Evolutionary conservation across 495 filamentous ascomycete species (phyloP), one percentile per base, ranked within the genome.

Genomic region (Penicillium dipodomyicola): DNA sequence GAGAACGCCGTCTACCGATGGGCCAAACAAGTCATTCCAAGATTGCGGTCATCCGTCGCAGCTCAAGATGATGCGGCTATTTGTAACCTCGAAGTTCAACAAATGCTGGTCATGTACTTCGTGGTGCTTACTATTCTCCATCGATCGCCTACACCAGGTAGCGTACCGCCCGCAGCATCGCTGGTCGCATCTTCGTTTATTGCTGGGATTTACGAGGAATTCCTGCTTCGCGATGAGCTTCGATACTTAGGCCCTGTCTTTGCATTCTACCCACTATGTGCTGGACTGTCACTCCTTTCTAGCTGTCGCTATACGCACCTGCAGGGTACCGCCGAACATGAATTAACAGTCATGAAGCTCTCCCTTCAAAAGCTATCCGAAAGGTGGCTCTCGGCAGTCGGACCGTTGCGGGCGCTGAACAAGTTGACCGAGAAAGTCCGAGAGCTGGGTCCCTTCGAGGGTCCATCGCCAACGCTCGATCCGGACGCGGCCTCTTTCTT

Each of bases 161-260:
- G 64, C 35, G 59, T 62, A 4, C 66, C 66, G 11, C 66, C 64
- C 2, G 59, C 66, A 15, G 64, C 57, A 14, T 65, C 66, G 11
- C 44, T 69, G 1, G 52, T 69, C 10, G 66, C 66, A 27, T 69
- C 66, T 8, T 69, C 66, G 14, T 69, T 67, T 32, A 67, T 69
- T 19, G 66, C 66, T 3, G 66, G 66, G 4, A 69, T 69, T 9
- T 69, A 67, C n/a, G 66, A 69, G n/a, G 64, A 63, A 33, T 67
- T 69, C 32, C 53, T 69, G n/a, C 55, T 69, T 9, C 64, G 66
- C 1, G 64, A 69, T 40, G 66, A 69, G 19, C 61, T 69, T 22
- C 61, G 66, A 23, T 69, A 69, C 25, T 35, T 69, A 6, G 66
- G 66, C 1, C 66, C 66, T 2, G 66, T 69, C 11, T 69, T 63